A percentile compares a stretch with the other conserved stretches of the same genome.
Conservation (phyloP, 768 basidiomycete species). For the Mycena filopes region DNA sequence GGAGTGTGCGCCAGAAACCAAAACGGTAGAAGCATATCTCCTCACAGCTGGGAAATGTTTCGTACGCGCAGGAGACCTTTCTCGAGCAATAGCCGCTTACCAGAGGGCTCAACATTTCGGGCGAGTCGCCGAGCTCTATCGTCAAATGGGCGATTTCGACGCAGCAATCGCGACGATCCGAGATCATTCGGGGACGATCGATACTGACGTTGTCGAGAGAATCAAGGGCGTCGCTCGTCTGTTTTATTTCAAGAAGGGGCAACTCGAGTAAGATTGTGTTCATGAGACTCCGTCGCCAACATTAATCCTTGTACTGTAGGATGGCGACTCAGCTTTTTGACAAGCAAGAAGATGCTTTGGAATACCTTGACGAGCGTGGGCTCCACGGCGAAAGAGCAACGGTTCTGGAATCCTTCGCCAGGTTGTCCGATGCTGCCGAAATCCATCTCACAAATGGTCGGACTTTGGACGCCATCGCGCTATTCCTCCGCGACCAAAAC, state of each 20-base stretch:
- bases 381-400: constrained; percentile 59
- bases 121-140: constrained; percentile 56
- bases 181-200: constrained; percentile 1
- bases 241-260: constrained; percentile 32
- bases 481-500: constrained; percentile 50
- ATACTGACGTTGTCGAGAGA: not conserved
- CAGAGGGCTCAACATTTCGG: constrained; percentile 53
- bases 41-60: constrained; percentile 59
- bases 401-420: constrained; percentile 54
- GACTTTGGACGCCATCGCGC: constrained; percentile 55
- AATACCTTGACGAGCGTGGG: constrained; percentile 66
- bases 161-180: constrained; percentile 51
- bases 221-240: constrained; percentile 18
- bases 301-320: constrained; percentile 42
- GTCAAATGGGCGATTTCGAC: constrained; percentile 60
- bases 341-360: constrained; percentile 59
- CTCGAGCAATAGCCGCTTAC: constrained; percentile 58
- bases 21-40: constrained; percentile 48
- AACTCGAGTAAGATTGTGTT: constrained; percentile 39
- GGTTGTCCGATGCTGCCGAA: constrained; percentile 61
- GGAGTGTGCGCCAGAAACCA: constrained; percentile 45
- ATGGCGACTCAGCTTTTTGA: constrained; percentile 59
- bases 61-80: constrained; percentile 48
- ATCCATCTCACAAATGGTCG: constrained; percentile 61
- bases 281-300: not conserved